phyloP scores from a whole-genome alignment of 2,329 filamentous ascomycete species.

The Teratosphaeria zuluensis region DNA sequence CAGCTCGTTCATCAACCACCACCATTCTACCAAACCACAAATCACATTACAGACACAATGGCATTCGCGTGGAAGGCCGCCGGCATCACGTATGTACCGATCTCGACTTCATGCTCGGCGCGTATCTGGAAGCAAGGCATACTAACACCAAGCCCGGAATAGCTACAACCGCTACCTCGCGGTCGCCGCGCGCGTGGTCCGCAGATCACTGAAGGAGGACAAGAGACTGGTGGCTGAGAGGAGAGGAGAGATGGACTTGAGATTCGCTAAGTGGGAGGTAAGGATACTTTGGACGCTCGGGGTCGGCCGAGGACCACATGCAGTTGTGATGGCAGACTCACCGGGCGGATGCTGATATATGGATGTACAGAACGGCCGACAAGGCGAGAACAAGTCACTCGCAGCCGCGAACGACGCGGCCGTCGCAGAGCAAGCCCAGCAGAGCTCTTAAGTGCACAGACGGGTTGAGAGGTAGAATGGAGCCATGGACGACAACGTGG shows the following conservation, averaged over 20 bases:
- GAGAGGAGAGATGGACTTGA: conserved; percentile 78
- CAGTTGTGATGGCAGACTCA: background rate
- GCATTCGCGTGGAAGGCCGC: conserved; percentile 97
- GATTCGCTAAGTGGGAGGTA: conserved; percentile 94
- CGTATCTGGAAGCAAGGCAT: background rate
- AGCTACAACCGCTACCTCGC: conserved; percentile 99
- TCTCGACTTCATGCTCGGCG: background rate
- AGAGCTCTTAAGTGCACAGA: conserved; percentile 23
- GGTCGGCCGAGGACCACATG: background rate
- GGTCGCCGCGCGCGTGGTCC: conserved; percentile 87
- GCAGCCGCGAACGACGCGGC: conserved; percentile 45
- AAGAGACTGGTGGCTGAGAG: conserved; percentile 80
- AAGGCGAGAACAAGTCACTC: conserved; percentile 72
- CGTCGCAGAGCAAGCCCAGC: conserved; percentile 36
- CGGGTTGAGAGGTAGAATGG: conserved; percentile 2
- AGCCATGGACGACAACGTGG: background rate
- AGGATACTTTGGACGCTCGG: conserved; percentile 32
- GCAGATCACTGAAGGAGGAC: conserved; percentile 93
- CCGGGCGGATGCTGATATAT: background rate
- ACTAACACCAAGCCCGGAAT: conserved; percentile 20
- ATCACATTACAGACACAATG: conserved; percentile 57
- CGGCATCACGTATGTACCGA: conserved; percentile 72
- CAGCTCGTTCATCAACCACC: conserved; percentile 1
- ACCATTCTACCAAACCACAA: conserved; percentile 3
- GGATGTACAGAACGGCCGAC: conserved; percentile 67